Conservation (phyloP, 2,329 filamentous ascomycete genomes). For the Sclerotinia minor region DNA sequence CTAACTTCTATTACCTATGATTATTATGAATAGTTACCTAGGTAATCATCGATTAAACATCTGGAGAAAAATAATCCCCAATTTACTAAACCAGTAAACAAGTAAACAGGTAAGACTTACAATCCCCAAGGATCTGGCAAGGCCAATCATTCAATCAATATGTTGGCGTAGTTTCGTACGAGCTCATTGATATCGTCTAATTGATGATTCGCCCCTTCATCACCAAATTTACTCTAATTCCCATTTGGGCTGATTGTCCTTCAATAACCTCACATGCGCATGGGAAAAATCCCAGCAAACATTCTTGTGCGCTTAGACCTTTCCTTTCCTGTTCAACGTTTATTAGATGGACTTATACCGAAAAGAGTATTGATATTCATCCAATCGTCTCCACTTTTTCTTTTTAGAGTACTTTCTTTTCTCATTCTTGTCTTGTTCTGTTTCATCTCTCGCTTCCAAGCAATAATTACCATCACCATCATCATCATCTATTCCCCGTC, state of each 20-base stretch:
- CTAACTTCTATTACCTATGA: no score
- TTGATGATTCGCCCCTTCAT: not conserved
- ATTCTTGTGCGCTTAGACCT: not conserved
- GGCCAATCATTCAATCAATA: not conserved
- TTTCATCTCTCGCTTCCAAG: not conserved
- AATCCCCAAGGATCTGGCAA: not conserved
- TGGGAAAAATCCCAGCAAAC: not conserved
- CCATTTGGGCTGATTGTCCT: not conserved
- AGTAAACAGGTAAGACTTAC: not conserved
- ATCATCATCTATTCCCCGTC: not conserved
- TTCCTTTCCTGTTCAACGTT: not conserved
- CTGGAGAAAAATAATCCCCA: not conserved
- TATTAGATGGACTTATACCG: not conserved
- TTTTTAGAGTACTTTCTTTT: not conserved
- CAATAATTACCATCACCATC: not conserved
- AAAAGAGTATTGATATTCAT: not conserved
- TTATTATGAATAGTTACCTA: no score
- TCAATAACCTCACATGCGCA: not conserved
- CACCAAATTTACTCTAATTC: not conserved
- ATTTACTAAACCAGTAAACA: no score
- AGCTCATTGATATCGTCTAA: slow-evolving; percentile 9
- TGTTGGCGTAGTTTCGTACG: not conserved
- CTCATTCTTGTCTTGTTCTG: slow-evolving; percentile 9
- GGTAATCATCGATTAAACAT: no score
- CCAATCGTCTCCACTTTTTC: slow-evolving; percentile 4